Evolutionary conservation across 2,329 filamentous ascomycete genomes (phyloP).

Genomic region (Sclerotinia sclerotiorum): DNA sequence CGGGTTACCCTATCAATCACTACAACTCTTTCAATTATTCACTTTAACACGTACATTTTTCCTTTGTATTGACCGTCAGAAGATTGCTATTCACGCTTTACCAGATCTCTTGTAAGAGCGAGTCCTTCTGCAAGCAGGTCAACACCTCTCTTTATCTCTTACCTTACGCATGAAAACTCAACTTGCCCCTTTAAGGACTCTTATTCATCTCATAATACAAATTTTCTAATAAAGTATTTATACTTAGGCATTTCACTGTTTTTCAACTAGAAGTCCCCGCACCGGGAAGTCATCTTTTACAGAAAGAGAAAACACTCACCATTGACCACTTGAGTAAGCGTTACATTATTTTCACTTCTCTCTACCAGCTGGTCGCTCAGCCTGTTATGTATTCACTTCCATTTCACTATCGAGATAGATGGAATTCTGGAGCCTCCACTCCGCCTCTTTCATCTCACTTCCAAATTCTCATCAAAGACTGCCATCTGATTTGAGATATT

Average conservation of each 20-base stretch:
- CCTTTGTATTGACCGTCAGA: neutral
- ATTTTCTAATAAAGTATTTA: neutral
- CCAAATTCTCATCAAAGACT: neutral
- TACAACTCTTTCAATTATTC: too few relatives aligned
- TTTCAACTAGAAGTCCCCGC: neutral
- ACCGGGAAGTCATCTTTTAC: neutral
- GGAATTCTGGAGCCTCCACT: neutral
- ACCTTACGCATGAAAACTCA: too few relatives aligned
- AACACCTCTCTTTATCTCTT: neutral
- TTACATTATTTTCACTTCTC: neutral
- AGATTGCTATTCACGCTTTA: neutral
- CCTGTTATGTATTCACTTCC: neutral
- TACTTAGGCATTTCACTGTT: neutral
- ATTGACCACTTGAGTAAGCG: neutral
- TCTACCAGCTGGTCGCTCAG: neutral
- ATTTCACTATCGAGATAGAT: neutral
- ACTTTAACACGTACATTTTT: neutral
- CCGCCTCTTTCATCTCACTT: neutral
- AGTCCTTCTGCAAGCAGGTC: neutral
- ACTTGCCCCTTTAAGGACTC: fast-evolving
- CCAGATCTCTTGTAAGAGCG: too few relatives aligned
- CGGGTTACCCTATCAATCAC: too few relatives aligned
- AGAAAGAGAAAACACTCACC: too few relatives aligned
- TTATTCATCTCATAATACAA: neutral
- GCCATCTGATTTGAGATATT: too few relatives aligned